A percentile compares a stretch with the other conserved stretches of the same genome.
Evolutionary conservation across 345 rosid genomes (phyloP).

Genomic region (Populus euphratica): DNA sequence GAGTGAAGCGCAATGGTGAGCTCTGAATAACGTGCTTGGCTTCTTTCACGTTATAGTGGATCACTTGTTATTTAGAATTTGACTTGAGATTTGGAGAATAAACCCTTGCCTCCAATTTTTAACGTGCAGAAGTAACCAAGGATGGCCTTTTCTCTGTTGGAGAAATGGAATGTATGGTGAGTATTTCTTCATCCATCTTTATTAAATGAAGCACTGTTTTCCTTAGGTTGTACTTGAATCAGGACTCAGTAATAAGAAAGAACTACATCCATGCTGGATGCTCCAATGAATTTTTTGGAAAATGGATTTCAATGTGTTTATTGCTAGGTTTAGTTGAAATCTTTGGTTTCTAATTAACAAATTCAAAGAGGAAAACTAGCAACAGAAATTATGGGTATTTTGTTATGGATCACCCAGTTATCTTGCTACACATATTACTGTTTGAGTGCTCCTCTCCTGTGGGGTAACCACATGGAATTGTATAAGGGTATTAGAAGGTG

Average conservation of each 20-base stretch:
- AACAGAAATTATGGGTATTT: neutral
- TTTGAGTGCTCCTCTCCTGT: neutral
- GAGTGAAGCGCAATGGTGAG: constrained; percentile 91
- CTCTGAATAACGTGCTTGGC: constrained; percentile 5
- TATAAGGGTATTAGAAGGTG: neutral
- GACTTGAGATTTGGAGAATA: constrained; percentile 5
- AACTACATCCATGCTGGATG: neutral
- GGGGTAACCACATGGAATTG: constrained; percentile 1
- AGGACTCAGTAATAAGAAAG: neutral
- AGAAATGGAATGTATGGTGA: constrained; percentile 99
- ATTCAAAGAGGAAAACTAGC: neutral
- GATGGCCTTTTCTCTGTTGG: constrained; percentile 99
- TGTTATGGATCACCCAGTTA: neutral
- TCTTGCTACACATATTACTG: neutral
- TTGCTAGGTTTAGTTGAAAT: neutral
- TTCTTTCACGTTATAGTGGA: constrained; percentile 1
- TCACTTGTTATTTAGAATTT: neutral
- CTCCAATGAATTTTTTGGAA: neutral
- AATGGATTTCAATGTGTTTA: neutral
- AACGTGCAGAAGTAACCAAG: constrained; percentile 77
- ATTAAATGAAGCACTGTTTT: neutral
- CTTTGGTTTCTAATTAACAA: neutral
- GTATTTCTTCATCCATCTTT: constrained; percentile 12
- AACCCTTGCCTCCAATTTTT: constrained; percentile 14
- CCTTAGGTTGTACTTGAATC: neutral